A percentile compares a stretch with the other conserved stretches of the same genome.
Evolutionary conservation across 331 rosid genomes (phyloP).

Genomic region (Acacia pycnantha): DNA sequence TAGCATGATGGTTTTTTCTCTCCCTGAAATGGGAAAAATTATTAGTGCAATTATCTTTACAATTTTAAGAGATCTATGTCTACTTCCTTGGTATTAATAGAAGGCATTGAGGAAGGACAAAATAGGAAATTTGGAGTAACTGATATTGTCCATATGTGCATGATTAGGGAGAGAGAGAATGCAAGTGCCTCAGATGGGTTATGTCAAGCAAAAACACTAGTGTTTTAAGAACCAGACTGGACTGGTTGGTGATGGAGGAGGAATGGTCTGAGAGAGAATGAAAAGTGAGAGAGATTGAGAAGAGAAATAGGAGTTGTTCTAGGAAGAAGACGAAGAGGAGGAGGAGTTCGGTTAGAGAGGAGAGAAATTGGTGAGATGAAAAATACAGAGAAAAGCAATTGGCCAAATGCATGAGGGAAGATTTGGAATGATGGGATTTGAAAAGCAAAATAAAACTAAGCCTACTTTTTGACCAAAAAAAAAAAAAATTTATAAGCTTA

Average conservation of each 20-base stretch:
- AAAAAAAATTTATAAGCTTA: neutral
- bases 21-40: neutral
- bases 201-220: neutral
- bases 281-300: neutral
- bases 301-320: neutral
- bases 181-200: neutral
- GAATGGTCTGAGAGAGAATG: neutral
- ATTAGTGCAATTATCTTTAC: neutral
- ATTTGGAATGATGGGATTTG: neutral
- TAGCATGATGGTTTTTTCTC: neutral
- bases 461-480: neutral
- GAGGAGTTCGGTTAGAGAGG: neutral
- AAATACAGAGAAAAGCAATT: neutral
- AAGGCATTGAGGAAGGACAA: neutral
- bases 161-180: neutral
- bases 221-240: neutral
- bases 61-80: neutral
- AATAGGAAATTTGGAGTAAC: neutral
- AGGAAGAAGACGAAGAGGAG: neutral
- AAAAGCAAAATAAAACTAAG: neutral
- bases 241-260: neutral
- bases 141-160: neutral
- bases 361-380: neutral
- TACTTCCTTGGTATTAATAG: neutral
- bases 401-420: neutral